Conservation (phyloP, 148 eudicot genomes). For the Rhododendron simsii region DNA sequence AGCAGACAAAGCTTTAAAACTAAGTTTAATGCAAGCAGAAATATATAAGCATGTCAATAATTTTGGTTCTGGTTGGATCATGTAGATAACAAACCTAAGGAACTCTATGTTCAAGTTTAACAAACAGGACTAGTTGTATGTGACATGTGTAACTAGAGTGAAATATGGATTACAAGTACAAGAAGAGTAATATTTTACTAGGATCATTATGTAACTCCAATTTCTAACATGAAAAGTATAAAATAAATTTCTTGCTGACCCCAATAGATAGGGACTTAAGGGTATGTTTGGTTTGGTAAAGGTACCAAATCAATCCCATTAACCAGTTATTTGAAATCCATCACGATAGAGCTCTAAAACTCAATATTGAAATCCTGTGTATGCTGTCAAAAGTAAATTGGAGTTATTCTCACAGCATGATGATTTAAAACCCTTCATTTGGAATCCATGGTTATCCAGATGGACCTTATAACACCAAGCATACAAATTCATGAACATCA, state of each 20-base stretch:
- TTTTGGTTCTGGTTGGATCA: not conserved
- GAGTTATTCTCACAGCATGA: not conserved
- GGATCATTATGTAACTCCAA: not conserved
- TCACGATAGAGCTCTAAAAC: not conserved
- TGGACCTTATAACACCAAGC: not conserved
- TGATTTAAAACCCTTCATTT: not conserved
- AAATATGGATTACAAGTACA: not conserved
- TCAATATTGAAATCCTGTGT: not conserved
- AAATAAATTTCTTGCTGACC: not conserved
- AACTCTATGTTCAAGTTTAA: not conserved
- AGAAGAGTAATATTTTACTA: not conserved
- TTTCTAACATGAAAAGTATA: not conserved
- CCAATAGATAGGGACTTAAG: not conserved
- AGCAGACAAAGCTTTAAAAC: not conserved
- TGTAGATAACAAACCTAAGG: not conserved
- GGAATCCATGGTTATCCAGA: not conserved
- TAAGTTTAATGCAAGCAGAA: not conserved
- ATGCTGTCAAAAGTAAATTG: not conserved
- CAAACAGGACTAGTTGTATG: not conserved
- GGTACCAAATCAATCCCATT: not conserved
- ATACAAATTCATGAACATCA: conserved; percentile 6
- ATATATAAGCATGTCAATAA: not conserved
- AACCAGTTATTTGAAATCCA: not conserved
- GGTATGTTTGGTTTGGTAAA: not conserved
- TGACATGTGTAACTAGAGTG: not conserved